phyloP scores from a whole-genome alignment of 78 protist genomes.

The Pelomyxa schiedti region DNA sequence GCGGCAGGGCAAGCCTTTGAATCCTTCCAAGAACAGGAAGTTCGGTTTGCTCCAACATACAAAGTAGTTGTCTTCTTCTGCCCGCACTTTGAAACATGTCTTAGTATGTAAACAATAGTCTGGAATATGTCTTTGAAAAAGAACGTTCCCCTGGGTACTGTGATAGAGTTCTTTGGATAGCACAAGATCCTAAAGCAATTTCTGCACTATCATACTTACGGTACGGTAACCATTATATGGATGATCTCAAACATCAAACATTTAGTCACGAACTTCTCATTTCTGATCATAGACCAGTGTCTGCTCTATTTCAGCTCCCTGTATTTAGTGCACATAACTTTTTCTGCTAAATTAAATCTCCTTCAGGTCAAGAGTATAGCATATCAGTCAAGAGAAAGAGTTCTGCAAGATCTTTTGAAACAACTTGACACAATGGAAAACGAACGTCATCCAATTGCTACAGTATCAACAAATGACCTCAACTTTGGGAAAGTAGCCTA shows the following conservation, averaged over 20 bases:
- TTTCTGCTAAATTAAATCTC: too few species aligned
- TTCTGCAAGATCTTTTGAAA: constrained; percentile 20
- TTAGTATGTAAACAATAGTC: too few species aligned
- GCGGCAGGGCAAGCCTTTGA: constrained; percentile 48
- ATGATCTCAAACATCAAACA: not conserved
- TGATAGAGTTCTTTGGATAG: constrained; percentile 44
- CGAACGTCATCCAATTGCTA: constrained; percentile 48
- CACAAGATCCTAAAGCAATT: constrained; percentile 23
- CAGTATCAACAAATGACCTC: constrained; percentile 5
- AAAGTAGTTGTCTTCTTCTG: too few species aligned
- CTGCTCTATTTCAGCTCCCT: constrained; percentile 12
- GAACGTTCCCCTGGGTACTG: constrained; percentile 75
- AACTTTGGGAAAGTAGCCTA: constrained; percentile 43
- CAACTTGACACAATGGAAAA: constrained; percentile 63
- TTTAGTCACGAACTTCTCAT: constrained; percentile 24
- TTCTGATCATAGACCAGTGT: constrained; percentile 78
- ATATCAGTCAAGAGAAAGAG: not conserved
- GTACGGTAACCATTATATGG: not conserved
- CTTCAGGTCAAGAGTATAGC: constrained; percentile 12
- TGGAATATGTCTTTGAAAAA: constrained; percentile 40
- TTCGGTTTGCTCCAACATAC: constrained; percentile 85
- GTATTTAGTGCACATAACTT: too few species aligned
- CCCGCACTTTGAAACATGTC: too few species aligned
- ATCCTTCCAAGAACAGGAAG: constrained; percentile 62
- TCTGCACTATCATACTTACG: not conserved